These are phyloP conservation scores for Singerocomus rubriflavus DNA, from an alignment of 1,284 basidiomycete genomes.

Conservation along the genomic window DNA sequence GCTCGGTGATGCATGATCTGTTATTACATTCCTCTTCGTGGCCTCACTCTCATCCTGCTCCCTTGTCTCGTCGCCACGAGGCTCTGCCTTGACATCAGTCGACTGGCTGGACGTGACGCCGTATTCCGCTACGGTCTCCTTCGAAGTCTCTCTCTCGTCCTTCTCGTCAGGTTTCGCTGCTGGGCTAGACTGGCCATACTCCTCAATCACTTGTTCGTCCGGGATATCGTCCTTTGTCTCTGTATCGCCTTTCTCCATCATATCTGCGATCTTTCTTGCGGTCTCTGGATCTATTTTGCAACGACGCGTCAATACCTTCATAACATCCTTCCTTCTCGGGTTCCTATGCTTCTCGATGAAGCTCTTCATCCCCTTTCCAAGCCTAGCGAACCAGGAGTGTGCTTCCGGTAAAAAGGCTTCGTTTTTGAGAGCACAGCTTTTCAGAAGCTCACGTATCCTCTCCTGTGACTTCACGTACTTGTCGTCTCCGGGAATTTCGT, in stretches of 20 bases:
- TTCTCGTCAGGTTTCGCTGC: not conserved
- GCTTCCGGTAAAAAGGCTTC: conserved; percentile 17
- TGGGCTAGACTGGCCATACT: not conserved
- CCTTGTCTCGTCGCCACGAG: no score
- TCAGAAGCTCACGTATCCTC: conserved; percentile 22
- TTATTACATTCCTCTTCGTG: no score
- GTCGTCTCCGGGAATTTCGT: conserved; percentile 23
- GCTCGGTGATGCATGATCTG: no score
- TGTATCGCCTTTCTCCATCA: conserved; percentile 24
- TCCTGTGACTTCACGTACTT: conserved; percentile 25
- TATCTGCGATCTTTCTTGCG: conserved; percentile 22
- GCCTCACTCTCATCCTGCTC: no score
- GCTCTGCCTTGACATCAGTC: no score
- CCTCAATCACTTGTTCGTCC: not conserved
- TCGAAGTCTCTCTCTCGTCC: not conserved
- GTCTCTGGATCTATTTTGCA: conserved; percentile 30
- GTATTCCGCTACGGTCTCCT: not conserved
- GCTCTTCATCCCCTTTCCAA: conserved; percentile 15
- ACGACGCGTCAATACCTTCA: conserved; percentile 24
- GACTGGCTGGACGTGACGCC: not conserved
- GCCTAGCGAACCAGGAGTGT: conserved; percentile 17
- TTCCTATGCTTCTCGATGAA: conserved; percentile 19
- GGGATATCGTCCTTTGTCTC: conserved; percentile 1
- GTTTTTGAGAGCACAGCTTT: conserved; percentile 15
- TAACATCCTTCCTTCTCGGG: conserved; percentile 21